phyloP scores from a whole-genome alignment of 163 green algal genomes.

The Chlorella variabilis region DNA sequence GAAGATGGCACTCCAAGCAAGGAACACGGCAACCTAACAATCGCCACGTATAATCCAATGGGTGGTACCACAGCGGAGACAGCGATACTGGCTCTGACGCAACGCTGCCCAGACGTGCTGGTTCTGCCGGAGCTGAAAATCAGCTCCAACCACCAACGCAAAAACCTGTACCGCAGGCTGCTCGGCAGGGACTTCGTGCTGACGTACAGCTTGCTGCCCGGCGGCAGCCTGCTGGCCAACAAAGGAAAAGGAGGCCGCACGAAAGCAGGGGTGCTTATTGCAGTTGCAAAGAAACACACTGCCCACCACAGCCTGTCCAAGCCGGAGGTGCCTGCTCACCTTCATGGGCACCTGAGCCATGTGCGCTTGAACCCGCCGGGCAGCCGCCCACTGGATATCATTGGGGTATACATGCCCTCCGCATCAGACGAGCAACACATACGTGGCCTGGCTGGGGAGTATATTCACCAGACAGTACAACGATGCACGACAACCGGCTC shows the following conservation, averaged over 20 bases:
- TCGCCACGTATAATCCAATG: neutral
- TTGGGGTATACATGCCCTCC: neutral
- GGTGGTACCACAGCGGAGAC: neutral
- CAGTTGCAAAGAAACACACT: neutral
- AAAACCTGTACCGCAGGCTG: neutral
- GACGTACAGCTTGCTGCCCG: slow-evolving; percentile 6
- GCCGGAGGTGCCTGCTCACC: neutral
- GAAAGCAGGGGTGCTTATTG: neutral
- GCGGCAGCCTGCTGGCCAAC: neutral
- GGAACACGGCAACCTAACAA: no score
- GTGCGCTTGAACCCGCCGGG: neutral
- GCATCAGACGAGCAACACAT: neutral
- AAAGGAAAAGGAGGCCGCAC: neutral
- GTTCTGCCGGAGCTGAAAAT: slow-evolving; percentile 8
- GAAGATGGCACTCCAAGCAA: no score
- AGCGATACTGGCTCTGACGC: neutral
- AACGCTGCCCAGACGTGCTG: neutral
- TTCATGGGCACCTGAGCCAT: neutral
- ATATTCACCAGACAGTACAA: neutral
- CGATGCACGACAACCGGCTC: neutral
- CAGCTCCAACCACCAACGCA: neutral
- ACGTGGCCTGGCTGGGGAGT: neutral
- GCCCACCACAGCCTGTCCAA: neutral
- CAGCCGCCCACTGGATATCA: neutral
- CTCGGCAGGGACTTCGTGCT: neutral